These are phyloP conservation scores for Carex scoparia DNA, from an alignment of 176 grass and related monocot species.

Conservation along the genomic window DNA sequence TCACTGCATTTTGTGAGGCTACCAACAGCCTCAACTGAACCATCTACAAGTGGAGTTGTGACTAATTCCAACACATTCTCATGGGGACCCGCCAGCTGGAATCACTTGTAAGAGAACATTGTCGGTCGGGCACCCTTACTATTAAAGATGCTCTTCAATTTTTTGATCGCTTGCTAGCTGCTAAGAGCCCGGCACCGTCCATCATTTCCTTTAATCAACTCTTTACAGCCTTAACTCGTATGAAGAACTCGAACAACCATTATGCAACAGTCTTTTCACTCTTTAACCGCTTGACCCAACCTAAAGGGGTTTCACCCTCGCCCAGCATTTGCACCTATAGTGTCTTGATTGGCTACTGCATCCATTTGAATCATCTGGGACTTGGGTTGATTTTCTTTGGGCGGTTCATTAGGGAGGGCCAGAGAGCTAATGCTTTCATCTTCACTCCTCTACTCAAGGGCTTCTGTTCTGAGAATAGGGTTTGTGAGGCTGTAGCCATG, in stretches of 20 bases:
- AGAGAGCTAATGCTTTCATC: neutral
- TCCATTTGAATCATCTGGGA: neutral
- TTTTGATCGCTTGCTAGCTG: too few relatives aligned
- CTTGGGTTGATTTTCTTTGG: neutral
- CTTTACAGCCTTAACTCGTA: neutral
- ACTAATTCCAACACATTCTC: too few relatives aligned
- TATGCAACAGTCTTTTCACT: neutral
- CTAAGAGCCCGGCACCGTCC: too few relatives aligned
- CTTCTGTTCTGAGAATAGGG: neutral
- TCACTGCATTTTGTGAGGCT: too few relatives aligned
- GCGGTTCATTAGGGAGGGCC: neutral
- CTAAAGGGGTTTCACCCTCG: neutral
- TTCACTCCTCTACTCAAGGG: neutral
- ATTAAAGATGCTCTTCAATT: neutral
- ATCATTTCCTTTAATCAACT: too few relatives aligned
- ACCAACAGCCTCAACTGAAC: too few relatives aligned
- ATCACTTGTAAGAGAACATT: too few relatives aligned
- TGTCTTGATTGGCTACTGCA: conserved; percentile 22
- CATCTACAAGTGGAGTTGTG: too few relatives aligned
- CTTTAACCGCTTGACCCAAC: neutral
- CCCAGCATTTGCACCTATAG: neutral
- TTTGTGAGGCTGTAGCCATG: neutral
- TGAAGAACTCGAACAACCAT: neutral
- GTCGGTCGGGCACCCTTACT: too few relatives aligned
- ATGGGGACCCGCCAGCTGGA: too few relatives aligned